phyloP scores from a whole-genome alignment of 1,284 basidiomycete genomes.

The Puccinia horiana region DNA sequence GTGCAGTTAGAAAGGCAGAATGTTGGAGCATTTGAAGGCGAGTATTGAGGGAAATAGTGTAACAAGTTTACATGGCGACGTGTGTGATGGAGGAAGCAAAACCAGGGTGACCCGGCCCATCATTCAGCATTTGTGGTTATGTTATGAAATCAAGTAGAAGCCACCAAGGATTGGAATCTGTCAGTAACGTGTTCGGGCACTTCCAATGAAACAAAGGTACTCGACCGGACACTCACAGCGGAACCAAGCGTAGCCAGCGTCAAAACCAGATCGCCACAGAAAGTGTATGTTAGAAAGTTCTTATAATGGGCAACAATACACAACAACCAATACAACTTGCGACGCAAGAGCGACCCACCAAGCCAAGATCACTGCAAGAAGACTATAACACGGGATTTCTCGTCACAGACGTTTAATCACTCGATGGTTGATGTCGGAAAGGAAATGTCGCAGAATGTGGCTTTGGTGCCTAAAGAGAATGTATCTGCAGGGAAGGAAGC shows the following conservation, averaged over 20 bases:
- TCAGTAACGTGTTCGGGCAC: conserved; percentile 38
- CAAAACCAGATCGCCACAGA: conserved; percentile 14
- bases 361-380: conserved; percentile 9
- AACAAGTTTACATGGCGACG: conserved; percentile 26
- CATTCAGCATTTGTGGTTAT: background rate
- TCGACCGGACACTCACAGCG: conserved; percentile 31
- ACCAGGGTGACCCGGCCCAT: background rate
- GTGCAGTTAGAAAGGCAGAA: conserved; percentile 22
- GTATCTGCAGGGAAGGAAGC: background rate
- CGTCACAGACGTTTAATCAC: background rate
- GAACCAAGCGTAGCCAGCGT: background rate
- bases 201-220: conserved; percentile 17
- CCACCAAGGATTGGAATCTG: conserved; percentile 15
- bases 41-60: conserved; percentile 25
- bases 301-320: conserved; percentile 13
- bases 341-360: background rate
- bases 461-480: background rate
- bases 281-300: conserved; percentile 15
- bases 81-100: conserved; percentile 29
- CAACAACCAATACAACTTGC: conserved; percentile 21
- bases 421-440: conserved; percentile 17
- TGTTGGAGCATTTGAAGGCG: conserved; percentile 23
- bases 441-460: conserved; percentile 20
- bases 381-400: background rate
- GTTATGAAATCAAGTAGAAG: conserved; percentile 1